A percentile compares a stretch with the other conserved stretches of the same genome.
Evolutionary conservation across 768 basidiomycete genomes (phyloP).

Genomic region (Rubroboletus satanas): DNA sequence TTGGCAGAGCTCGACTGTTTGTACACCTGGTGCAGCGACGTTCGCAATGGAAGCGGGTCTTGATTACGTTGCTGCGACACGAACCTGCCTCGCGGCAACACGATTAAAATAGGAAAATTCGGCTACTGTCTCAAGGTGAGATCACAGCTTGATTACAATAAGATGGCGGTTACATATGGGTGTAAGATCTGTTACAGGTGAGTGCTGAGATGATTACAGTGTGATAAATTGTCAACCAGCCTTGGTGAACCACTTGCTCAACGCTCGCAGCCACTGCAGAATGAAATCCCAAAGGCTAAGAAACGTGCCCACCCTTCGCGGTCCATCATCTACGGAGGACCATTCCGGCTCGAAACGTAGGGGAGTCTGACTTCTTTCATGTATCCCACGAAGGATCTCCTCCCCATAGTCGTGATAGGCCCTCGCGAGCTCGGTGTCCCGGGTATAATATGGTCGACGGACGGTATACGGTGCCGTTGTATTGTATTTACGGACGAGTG

Average conservation of each 20-base stretch:
- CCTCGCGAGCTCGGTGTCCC: constrained; percentile 54
- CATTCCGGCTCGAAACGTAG: constrained; percentile 1
- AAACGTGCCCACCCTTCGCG: background rate
- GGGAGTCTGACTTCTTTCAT: constrained; percentile 19
- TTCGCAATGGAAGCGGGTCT: background rate
- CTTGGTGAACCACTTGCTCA: constrained; percentile 10
- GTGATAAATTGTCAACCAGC: background rate
- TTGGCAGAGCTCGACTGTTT: constrained; percentile 1
- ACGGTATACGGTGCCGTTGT: constrained; percentile 75
- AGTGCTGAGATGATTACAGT: background rate
- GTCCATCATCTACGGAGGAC: constrained; percentile 5
- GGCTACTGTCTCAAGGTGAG: constrained; percentile 15
- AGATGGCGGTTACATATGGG: background rate
- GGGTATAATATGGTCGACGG: constrained; percentile 57
- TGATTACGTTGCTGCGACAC: constrained; percentile 12
- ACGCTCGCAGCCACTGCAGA: constrained; percentile 24
- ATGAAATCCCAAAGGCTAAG: constrained; percentile 29
- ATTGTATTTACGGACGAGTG: constrained; percentile 75
- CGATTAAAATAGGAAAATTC: constrained; percentile 7
- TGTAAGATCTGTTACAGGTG: background rate
- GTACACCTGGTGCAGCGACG: background rate
- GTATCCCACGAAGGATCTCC: constrained; percentile 46
- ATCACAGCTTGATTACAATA: background rate
- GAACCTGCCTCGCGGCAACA: constrained; percentile 12
- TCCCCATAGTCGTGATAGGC: constrained; percentile 49